Evolutionary conservation across 1,284 basidiomycete genomes (phyloP), one percentile per base, ranked within the genome.

Genomic region (Polyporus tsugae): DNA sequence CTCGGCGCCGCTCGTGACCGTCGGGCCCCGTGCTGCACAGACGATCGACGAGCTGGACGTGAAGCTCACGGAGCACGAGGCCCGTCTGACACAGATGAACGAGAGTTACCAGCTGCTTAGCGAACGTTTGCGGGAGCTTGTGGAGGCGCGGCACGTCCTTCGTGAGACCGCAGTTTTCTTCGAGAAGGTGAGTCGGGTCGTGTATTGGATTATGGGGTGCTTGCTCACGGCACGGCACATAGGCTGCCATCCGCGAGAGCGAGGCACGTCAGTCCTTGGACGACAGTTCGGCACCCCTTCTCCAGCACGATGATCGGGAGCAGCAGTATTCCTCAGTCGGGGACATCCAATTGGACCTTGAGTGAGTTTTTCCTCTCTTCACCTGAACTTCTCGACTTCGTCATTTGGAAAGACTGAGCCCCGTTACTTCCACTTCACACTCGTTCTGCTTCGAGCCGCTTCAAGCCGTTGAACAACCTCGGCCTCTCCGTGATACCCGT

Each of bases 161-260:
- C 87, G 91, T 66, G 98, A 99, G 85, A 99, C 98, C 0, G 96
- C 96, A 25, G 94, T 96, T 41, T 99, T 99, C 82, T 99, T 99
- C 82, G 92, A 96, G 71, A 90, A 90, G 85, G 95, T 91, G 63
- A 66, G 86, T 79, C 60, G 22, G 53, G 33, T 17, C 10, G 63
- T 70, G 39, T n/a, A 4, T 38, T 39, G 15, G 13, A 22, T 61
- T 15, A 2, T 6, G 22, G 42, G 22, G 39, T 11, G 25, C 19
- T 41, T 62, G 13, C 58, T 63, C 11, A 72, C 7, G 22, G 11
- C 19, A 58, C 3, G 7, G 7, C 9, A 70, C 55, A 64, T 76
- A 97, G 92, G 96, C 95, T 49, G 93, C 95, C 76, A 89, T 86
- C 25, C 90, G 92, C 17, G 91, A 94, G 67, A 85, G 87, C 25